Evolutionary conservation across 768 basidiomycete genomes (phyloP), one percentile per base, ranked within the genome.

Genomic region (Mycena pura): DNA sequence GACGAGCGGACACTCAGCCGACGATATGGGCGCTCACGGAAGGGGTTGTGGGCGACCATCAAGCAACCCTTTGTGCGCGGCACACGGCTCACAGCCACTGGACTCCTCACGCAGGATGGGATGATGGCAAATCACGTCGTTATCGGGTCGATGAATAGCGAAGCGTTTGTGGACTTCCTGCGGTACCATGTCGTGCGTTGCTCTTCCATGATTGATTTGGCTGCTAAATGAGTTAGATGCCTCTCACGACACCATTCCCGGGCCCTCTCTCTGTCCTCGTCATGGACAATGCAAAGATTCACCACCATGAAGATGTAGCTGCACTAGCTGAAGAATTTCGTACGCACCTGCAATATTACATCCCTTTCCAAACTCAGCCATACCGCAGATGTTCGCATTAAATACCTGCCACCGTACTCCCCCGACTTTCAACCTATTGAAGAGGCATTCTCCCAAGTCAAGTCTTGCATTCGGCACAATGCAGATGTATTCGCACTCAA

Each of bases 371-470:
- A 14, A 25, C 43, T 6, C 27, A 22, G 7, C 7, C n/a, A n/a
- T 4, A 3, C 5, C 21, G 2, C 25, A 72, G 70, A 61, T 46
- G 65, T 66, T 11, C 47, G 56, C 1, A 38, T 73, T 11, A 57
- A 66, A 22, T 76, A 63, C 47, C 63, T 76, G 2, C 74, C 72
- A 3, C 70, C 70, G 15, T 76, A 76, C 52, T 76, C 74, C 0
- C 74, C 74, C 1, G 74, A 76, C 44, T 57, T 69, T 44, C 73
- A 76, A 39, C 74, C 75, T 3, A 74, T 76, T n/a, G 71, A 76
- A 43, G 69, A 74, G 57, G 72, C 71, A 0, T 76, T 76, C 57
- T 70, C 71, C 3, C 50, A 66, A 17, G 69, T 76, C 65, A 76
- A 76, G 57, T 48, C 56, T 0, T 65, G 62, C 40, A 57, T 73